A percentile compares a stretch with the other conserved stretches of the same genome.
Conservation (phyloP, 495 filamentous ascomycete genomes). For the Penicillium ochrochloron region DNA sequence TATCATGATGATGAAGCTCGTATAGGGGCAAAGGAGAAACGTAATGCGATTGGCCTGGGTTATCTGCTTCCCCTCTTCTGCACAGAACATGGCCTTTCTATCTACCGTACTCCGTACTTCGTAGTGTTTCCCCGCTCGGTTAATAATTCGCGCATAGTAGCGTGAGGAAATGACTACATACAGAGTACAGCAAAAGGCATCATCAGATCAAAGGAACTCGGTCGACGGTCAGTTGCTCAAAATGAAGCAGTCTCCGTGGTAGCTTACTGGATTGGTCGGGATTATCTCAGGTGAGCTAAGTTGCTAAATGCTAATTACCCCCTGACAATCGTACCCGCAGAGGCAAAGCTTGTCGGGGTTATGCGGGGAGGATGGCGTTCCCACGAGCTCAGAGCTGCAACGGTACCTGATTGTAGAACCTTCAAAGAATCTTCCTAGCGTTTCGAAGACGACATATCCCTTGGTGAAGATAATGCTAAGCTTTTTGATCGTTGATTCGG, state of each 20-base stretch:
- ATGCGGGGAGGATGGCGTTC: not conserved
- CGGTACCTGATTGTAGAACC: constrained; percentile 1
- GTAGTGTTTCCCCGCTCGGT: constrained; percentile 8
- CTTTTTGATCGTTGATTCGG: constrained; percentile 1
- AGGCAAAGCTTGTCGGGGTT: not conserved
- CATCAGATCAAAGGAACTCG: not conserved
- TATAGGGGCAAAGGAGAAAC: not conserved
- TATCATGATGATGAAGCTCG: not conserved
- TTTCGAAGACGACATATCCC: too few relatives aligned
- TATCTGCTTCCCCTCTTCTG: constrained; percentile 17
- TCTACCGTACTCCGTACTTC: constrained; percentile 1
- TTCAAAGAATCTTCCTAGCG: not conserved
- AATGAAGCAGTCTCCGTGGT: not conserved
- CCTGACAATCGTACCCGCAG: constrained; percentile 5
- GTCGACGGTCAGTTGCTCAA: not conserved
- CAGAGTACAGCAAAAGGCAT: not conserved
- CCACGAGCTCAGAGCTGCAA: not conserved
- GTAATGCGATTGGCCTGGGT: constrained; percentile 12
- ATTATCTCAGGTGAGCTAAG: not conserved
- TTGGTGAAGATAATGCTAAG: not conserved
- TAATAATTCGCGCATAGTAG: constrained; percentile 11
- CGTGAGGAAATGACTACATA: constrained; percentile 7
- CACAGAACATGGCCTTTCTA: not conserved
- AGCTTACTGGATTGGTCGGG: not conserved
- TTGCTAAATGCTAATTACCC: not conserved